Conservation (phyloP, 2,329 filamentous ascomycete species). For the Penicillium sp. region DNA sequence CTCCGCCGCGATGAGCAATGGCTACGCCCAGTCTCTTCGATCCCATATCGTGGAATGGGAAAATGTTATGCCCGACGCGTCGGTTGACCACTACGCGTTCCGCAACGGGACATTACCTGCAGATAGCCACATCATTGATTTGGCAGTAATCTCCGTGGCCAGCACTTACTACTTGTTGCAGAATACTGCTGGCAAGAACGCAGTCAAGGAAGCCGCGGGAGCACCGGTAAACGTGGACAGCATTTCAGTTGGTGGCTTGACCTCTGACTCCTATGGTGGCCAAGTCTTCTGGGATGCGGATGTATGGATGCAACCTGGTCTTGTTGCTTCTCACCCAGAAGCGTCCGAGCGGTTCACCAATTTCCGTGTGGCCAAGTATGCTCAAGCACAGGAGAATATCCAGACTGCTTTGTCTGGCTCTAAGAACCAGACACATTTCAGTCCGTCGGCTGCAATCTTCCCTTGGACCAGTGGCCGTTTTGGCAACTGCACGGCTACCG, state of each 20-base stretch:
- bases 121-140: conserved; percentile 56
- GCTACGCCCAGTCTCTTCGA: conserved; percentile 55
- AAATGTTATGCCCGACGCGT: conserved; percentile 57
- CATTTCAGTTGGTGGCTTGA: conserved; percentile 66
- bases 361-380: conserved; percentile 59
- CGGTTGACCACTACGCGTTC: conserved; percentile 62
- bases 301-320: conserved; percentile 66
- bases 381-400: conserved; percentile 61
- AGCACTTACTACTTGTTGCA: conserved; percentile 50
- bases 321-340: conserved; percentile 62
- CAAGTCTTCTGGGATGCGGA: conserved; percentile 66
- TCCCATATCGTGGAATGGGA: conserved; percentile 64
- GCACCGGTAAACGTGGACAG: conserved; percentile 59
- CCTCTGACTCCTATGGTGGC: conserved; percentile 66
- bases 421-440: conserved; percentile 59
- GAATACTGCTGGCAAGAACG: conserved; percentile 54
- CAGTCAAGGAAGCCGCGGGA: conserved; percentile 50
- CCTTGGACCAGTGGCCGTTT: conserved; percentile 67
- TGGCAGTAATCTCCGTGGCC: conserved; percentile 48
- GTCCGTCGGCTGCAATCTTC: conserved; percentile 59
- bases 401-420: conserved; percentile 56
- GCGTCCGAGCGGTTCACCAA: conserved; percentile 63
- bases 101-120: conserved; percentile 58
- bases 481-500: conserved; percentile 66
- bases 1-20: conserved; percentile 48